phyloP scores from a whole-genome alignment of 495 filamentous ascomycete species.

The Bacidia gigantensis region DNA sequence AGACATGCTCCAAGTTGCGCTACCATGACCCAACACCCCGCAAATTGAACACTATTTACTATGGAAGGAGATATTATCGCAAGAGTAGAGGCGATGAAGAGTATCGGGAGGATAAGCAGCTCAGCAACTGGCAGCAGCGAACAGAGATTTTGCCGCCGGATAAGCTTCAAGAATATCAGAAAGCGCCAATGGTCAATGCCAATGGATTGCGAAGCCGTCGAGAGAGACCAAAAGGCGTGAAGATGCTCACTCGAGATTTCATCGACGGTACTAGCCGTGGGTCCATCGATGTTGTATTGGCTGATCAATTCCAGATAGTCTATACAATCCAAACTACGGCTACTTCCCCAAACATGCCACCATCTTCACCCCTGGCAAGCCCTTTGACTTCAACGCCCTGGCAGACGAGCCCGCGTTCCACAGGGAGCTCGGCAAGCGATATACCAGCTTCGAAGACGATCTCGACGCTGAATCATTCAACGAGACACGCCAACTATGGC shows the following conservation, averaged over 20 bases:
- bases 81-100: slow-evolving; percentile 10
- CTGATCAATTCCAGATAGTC: slow-evolving; percentile 47
- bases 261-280: slow-evolving; percentile 60
- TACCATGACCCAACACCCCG: slow-evolving; percentile 30
- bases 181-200: slow-evolving; percentile 74
- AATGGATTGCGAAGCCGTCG: slow-evolving; percentile 53
- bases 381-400: slow-evolving; percentile 79
- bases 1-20: slow-evolving; percentile 47
- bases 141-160: slow-evolving; percentile 55
- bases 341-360: slow-evolving; percentile 97
- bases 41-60: slow-evolving; percentile 11
- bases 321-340: slow-evolving; percentile 95
- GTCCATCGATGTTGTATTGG: background rate
- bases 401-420: slow-evolving; percentile 76
- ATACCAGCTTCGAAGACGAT: slow-evolving; percentile 77
- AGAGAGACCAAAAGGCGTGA: slow-evolving; percentile 73
- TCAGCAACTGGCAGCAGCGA: slow-evolving; percentile 69
- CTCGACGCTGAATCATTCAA: slow-evolving; percentile 59
- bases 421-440: slow-evolving; percentile 56
- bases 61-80: slow-evolving; percentile 12
- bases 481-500: slow-evolving; percentile 84
- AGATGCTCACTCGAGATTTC: slow-evolving; percentile 95
- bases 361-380: slow-evolving; percentile 84
- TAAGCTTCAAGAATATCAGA: slow-evolving; percentile 61
- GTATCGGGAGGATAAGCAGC: slow-evolving; percentile 19